Conservation (phyloP, 768 basidiomycete species). For the Russula foetens region DNA sequence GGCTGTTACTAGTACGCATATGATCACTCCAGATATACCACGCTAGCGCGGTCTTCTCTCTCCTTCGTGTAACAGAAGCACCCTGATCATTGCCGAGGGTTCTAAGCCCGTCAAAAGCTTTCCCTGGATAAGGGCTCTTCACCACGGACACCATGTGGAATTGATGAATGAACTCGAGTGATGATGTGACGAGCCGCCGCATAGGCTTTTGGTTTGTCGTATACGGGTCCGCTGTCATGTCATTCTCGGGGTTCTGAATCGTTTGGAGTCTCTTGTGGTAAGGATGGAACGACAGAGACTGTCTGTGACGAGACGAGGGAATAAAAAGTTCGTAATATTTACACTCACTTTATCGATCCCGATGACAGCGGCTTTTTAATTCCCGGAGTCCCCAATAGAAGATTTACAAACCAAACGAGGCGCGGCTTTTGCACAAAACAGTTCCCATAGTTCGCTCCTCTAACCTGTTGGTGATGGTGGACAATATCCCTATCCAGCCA, state of each 20-base stretch:
- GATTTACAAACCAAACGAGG: conserved; percentile 35
- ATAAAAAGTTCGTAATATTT: not conserved
- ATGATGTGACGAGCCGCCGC: not conserved
- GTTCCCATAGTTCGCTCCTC: conserved; percentile 21
- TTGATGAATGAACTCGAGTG: not conserved
- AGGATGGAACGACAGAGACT: not conserved
- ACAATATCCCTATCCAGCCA: not conserved
- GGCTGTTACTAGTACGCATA: not conserved
- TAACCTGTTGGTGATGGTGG: not conserved
- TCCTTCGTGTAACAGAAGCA: not conserved
- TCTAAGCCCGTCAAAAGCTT: not conserved
- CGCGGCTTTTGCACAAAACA: conserved; percentile 31
- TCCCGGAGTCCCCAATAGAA: conserved; percentile 22
- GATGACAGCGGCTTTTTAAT: conserved; percentile 1
- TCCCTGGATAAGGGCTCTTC: not conserved
- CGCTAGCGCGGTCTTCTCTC: not conserved
- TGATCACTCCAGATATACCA: not conserved
- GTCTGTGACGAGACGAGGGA: not conserved
- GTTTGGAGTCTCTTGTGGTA: not conserved
- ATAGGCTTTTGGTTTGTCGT: not conserved
- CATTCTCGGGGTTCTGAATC: not conserved
- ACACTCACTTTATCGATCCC: conserved; percentile 1
- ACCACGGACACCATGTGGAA: not conserved
- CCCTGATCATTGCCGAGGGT: not conserved
- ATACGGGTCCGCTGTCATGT: not conserved